Conservation (phyloP, 768 basidiomycete genomes). For the Termitomyces sp. region DNA sequence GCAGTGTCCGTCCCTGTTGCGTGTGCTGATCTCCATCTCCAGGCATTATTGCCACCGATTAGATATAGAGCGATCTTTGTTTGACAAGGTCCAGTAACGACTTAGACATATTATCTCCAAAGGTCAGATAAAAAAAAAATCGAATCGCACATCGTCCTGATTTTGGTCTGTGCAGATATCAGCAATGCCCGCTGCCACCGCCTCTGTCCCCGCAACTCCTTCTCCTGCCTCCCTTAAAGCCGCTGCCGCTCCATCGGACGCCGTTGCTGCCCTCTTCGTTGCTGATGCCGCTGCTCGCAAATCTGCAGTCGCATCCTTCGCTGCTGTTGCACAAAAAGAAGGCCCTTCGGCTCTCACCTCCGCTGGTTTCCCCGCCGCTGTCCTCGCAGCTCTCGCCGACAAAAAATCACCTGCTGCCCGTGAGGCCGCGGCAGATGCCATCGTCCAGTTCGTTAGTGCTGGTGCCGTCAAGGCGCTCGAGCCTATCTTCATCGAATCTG, state of each 20-base stretch:
- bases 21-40: slow-evolving; percentile 6
- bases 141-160: neutral
- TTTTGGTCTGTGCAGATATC: slow-evolving; percentile 33
- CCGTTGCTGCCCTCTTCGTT: slow-evolving; percentile 73
- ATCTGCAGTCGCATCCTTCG: slow-evolving; percentile 63
- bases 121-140: slow-evolving; percentile 28
- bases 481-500: slow-evolving; percentile 82
- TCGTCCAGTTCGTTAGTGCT: slow-evolving; percentile 59
- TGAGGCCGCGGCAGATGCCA: slow-evolving; percentile 78
- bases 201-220: slow-evolving; percentile 53
- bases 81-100: slow-evolving; percentile 46
- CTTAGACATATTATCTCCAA: slow-evolving; percentile 32
- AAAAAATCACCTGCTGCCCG: slow-evolving; percentile 93
- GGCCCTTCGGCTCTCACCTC: slow-evolving; percentile 74
- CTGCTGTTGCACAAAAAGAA: slow-evolving; percentile 74
- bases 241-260: slow-evolving; percentile 41
- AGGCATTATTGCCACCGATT: slow-evolving; percentile 29
- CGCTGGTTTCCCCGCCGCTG: slow-evolving; percentile 65
- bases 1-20: neutral
- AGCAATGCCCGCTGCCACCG: slow-evolving; percentile 80
- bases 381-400: slow-evolving; percentile 83
- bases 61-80: slow-evolving; percentile 66
- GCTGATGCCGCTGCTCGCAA: slow-evolving; percentile 82
- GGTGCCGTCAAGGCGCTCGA: slow-evolving; percentile 81
- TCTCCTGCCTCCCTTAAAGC: slow-evolving; percentile 73